Evolutionary conservation across 176 grass and related monocot species (phyloP).

Genomic region (Oryza meyeriana): DNA sequence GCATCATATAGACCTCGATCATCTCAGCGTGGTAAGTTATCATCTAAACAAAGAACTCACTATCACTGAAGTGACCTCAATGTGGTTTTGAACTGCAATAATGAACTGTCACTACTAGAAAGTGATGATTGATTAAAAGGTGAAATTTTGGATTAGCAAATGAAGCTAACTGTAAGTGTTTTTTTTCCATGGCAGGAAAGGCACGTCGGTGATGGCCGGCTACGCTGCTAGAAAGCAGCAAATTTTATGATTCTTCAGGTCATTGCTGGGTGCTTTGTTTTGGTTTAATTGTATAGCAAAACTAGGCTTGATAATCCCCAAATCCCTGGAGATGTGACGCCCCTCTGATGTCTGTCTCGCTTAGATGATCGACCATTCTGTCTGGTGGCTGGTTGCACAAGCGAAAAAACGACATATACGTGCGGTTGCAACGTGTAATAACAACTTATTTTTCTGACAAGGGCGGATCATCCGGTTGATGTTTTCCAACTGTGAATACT

Average conservation of each 20-base stretch:
- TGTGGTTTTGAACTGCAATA: background rate
- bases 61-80: background rate
- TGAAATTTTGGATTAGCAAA: background rate
- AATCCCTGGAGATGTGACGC: conserved; percentile 9
- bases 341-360: conserved; percentile 10
- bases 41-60: background rate
- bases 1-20: conserved; percentile 53
- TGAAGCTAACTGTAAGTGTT: conserved; percentile 22
- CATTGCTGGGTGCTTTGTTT: conserved; percentile 22
- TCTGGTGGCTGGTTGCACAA: background rate
- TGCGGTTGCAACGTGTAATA: background rate
- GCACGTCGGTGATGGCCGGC: conserved; percentile 25
- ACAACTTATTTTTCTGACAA: background rate
- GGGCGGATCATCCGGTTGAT: background rate
- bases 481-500: background rate
- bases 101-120: background rate
- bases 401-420: background rate
- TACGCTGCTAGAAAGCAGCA: background rate
- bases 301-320: conserved; percentile 2
- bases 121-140: background rate
- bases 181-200: conserved; percentile 47
- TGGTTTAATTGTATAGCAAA: conserved; percentile 42
- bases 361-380: background rate
- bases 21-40: conserved; percentile 63
- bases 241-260: background rate